Base-by-base conservation (phyloP, 2,329 filamentous ascomycete species). In the Pseudocercospora ulei region DNA sequence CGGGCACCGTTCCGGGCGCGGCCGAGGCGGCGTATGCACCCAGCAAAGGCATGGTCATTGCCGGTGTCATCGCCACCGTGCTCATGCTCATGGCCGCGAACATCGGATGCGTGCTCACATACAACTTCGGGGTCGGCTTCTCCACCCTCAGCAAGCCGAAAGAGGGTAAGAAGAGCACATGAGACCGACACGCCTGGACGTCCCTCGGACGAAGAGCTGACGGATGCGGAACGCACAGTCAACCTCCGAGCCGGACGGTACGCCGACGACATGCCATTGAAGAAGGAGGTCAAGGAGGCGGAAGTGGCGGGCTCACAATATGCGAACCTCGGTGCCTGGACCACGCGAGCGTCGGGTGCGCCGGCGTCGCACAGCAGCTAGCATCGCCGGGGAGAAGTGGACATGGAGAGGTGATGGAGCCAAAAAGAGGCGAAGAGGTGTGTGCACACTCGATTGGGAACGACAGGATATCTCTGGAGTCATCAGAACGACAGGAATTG, bases 111-210 rank as follows among this genome's bases (percentile, higher is more conserved):
- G 53, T 51, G 5, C 43, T 69, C 44, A 64, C 65, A 3, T 69
- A 69, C 47, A 55, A 62, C 18, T 64, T 65, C 42, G 66, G 66
- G 0, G 63, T 69, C 50, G 66, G 66, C 1, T 59, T 68, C 25
- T 52, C 56, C 30, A 47, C 43, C 13, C 44, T 54, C 43, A 48
- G 45, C 14, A 57, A 54, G 50, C 56, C 30, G 30, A 33, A 58
- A 50, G 36, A 43, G 39, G 40, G 40, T 43, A 43, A 43, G 40
- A 39, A 26, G 40, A 29, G 17, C 13, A 28, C 26, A 13, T 39
- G 17, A 34, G 24, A 2, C 17, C 29, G n/a, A 14, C n/a, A 20
- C 4, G 11, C 12, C 13, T 19, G 17, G 13, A 11, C 5, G 8
- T 13, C 9, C 3, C 9, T 2, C 12, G 4, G 16, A 16, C 8